These are phyloP conservation scores for Amanita exitialis DNA, from an alignment of 768 basidiomycete species.

Conservation along the genomic window DNA sequence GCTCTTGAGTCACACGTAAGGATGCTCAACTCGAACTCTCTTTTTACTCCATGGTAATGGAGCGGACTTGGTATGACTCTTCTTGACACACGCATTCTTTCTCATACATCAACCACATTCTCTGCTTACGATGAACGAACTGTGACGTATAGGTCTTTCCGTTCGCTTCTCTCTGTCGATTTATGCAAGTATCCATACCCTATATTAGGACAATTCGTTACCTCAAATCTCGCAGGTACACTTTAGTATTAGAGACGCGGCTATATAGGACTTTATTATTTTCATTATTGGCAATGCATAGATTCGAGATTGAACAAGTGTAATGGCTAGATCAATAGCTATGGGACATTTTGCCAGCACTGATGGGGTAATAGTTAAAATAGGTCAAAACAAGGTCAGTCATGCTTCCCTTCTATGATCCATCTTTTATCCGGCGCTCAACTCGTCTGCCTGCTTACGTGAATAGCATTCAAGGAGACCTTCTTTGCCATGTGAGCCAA, in stretches of 20 bases:
- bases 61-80: neutral
- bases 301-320: neutral
- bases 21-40: neutral
- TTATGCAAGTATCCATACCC: neutral
- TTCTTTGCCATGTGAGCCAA: too few species aligned
- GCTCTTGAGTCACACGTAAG: slow-evolving; percentile 40
- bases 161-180: neutral
- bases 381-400: too few species aligned
- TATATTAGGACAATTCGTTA: slow-evolving; percentile 2
- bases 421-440: too few species aligned
- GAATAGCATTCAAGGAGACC: too few species aligned
- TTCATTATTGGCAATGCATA: slow-evolving; percentile 1
- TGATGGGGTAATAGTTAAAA: too few species aligned
- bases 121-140: neutral
- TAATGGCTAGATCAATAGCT: too few species aligned
- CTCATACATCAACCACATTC: neutral
- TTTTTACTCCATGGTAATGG: neutral
- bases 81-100: neutral
- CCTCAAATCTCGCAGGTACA: neutral
- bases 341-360: too few species aligned
- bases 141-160: neutral
- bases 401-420: too few species aligned
- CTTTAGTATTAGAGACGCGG: neutral
- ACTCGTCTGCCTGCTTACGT: too few species aligned
- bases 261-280: neutral